A percentile compares a stretch with the other conserved stretches of the same genome.
Evolutionary conservation across 192 early-diverging fungal genomes (phyloP).

Genomic region (Phlyctochytrium bullatum): DNA sequence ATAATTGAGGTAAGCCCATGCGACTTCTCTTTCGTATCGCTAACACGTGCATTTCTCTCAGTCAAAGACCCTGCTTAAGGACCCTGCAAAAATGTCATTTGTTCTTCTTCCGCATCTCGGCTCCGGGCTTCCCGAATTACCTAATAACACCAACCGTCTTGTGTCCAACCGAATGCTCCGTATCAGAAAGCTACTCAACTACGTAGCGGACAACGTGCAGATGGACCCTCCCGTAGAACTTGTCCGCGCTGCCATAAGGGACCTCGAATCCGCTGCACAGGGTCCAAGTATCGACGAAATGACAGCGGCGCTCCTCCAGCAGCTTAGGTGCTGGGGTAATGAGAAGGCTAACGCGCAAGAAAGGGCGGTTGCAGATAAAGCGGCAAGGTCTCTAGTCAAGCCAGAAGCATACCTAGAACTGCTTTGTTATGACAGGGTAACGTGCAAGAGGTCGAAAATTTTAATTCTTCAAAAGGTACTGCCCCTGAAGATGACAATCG

Average conservation of each 20-base stretch:
- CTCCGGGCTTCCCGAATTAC: conserved; percentile 49
- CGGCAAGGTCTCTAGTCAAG: conserved; percentile 13
- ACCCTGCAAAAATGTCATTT: conserved; percentile 82
- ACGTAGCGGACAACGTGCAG: conserved; percentile 72
- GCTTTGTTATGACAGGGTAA: conserved; percentile 39
- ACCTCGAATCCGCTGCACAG: background rate
- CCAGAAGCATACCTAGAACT: conserved; percentile 38
- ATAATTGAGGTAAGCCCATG: conserved; percentile 50
- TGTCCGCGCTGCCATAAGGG: conserved; percentile 8
- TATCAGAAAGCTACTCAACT: conserved; percentile 77
- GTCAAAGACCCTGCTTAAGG: conserved; percentile 70
- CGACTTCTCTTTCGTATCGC: background rate
- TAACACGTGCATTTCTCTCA: background rate
- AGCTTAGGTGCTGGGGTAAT: background rate
- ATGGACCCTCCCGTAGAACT: conserved; percentile 24
- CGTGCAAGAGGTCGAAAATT: no score
- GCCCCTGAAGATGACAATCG: conserved; percentile 65
- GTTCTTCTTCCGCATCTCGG: conserved; percentile 63
- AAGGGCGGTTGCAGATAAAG: conserved; percentile 3
- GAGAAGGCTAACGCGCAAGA: background rate
- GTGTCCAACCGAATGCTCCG: conserved; percentile 87
- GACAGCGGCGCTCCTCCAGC: conserved; percentile 1
- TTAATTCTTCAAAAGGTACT: conserved; percentile 27
- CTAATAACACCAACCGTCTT: conserved; percentile 59
- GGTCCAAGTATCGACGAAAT: conserved; percentile 2